Evolutionary conservation across 306 rosid genomes (phyloP).

Genomic region (Glycine tomentella): DNA sequence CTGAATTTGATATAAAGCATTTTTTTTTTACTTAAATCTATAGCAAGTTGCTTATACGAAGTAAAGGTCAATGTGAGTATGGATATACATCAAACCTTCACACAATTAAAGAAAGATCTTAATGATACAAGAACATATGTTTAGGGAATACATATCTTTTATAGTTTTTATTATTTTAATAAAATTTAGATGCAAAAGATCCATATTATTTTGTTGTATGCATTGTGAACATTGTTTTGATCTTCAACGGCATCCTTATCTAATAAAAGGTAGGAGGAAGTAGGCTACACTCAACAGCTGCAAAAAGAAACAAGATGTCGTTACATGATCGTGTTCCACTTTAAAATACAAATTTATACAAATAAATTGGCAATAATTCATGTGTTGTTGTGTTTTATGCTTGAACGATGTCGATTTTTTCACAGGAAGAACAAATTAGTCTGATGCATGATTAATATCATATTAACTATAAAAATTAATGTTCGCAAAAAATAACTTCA

Average conservation of each 20-base stretch:
- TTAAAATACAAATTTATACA: no score
- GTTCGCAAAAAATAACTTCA: not conserved
- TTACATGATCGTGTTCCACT: constrained; percentile 3
- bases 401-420: not conserved
- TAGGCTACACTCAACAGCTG: not conserved
- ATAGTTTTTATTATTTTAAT: not conserved
- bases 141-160: not conserved
- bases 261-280: not conserved
- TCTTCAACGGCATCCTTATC: not conserved
- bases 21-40: no score
- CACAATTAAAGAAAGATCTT: no score
- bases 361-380: no score
- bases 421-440: not conserved
- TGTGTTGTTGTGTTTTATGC: not conserved
- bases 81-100: no score
- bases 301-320: not conserved
- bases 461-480: not conserved
- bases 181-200: no score
- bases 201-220: not conserved
- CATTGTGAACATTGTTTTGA: not conserved
- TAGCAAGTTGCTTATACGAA: no score
- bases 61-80: no score
- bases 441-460: not conserved
- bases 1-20: no score
- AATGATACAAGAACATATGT: not conserved